These are phyloP conservation scores for Fusarium luffae DNA, from an alignment of 2,329 filamentous ascomycete genomes.

Conservation along the genomic window DNA sequence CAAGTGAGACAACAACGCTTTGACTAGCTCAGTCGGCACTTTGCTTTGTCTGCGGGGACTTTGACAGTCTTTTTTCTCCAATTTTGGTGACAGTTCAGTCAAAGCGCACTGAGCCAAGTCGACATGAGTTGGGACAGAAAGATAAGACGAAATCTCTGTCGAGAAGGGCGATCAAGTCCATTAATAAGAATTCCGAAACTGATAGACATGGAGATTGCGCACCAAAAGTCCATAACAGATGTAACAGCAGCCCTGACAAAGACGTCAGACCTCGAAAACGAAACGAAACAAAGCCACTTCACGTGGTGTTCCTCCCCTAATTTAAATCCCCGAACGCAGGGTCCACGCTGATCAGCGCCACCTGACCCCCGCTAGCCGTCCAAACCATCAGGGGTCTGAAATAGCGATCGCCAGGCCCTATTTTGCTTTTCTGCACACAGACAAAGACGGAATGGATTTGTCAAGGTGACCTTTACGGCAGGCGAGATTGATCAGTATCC, in stretches of 20 bases:
- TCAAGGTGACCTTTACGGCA: conserved; percentile 2
- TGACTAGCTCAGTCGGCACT: background rate
- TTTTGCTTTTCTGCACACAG: background rate
- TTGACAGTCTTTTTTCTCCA: background rate
- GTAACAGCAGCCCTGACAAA: background rate
- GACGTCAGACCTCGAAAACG: background rate
- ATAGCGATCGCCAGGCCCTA: conserved; percentile 33
- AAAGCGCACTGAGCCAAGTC: background rate
- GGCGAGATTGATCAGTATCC: conserved; percentile 6
- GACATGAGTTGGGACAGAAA: background rate
- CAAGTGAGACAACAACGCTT: background rate
- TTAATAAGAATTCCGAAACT: background rate
- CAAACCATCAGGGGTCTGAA: conserved; percentile 5
- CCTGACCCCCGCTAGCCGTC: conserved; percentile 11
- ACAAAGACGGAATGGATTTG: background rate
- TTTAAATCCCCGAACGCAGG: conserved; percentile 18
- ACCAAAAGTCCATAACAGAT: background rate
- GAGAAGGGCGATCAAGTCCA: background rate
- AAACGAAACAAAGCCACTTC: conserved; percentile 7
- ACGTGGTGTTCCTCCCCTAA: background rate
- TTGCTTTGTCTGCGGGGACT: background rate
- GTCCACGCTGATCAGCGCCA: background rate
- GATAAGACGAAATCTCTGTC: too few species aligned
- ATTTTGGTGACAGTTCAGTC: background rate
- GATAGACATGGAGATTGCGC: background rate